These are phyloP conservation scores for Hirschioporus abietinus DNA, from an alignment of 768 basidiomycete species.

Conservation along the genomic window DNA sequence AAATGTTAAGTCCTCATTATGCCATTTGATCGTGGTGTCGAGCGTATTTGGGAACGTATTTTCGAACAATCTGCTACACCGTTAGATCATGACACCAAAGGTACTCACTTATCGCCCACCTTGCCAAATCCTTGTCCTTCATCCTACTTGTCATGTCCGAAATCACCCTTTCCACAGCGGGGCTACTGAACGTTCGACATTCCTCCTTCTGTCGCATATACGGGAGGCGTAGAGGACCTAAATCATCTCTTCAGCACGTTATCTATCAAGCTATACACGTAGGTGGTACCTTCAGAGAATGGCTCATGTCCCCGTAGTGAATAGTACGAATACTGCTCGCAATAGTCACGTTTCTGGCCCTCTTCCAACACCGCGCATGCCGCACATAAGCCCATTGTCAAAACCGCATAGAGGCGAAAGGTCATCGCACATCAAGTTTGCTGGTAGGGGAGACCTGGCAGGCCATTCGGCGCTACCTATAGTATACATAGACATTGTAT, in stretches of 20 bases:
- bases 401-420: neutral
- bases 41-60: slow-evolving; percentile 6
- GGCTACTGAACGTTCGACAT: slow-evolving; percentile 2
- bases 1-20: slow-evolving; percentile 2
- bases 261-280: neutral
- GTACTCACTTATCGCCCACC: neutral
- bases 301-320: neutral
- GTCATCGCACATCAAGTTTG: neutral
- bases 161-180: neutral
- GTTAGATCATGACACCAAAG: neutral
- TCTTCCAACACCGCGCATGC: neutral
- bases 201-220: neutral
- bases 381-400: neutral
- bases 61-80: neutral
- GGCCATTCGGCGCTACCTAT: neutral
- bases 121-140: slow-evolving; percentile 3
- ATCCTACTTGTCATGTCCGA: slow-evolving; percentile 2
- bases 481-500: neutral
- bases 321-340: neutral
- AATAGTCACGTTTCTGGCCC: neutral
- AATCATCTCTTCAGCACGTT: neutral
- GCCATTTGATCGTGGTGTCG: slow-evolving; percentile 4
- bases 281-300: neutral
- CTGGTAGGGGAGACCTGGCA: neutral
- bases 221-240: slow-evolving; percentile 2